A percentile compares a stretch with the other conserved stretches of the same genome.
phyloP scores from a whole-genome alignment of 257 asterid genomes.

The Galeopsis tetrahit region DNA sequence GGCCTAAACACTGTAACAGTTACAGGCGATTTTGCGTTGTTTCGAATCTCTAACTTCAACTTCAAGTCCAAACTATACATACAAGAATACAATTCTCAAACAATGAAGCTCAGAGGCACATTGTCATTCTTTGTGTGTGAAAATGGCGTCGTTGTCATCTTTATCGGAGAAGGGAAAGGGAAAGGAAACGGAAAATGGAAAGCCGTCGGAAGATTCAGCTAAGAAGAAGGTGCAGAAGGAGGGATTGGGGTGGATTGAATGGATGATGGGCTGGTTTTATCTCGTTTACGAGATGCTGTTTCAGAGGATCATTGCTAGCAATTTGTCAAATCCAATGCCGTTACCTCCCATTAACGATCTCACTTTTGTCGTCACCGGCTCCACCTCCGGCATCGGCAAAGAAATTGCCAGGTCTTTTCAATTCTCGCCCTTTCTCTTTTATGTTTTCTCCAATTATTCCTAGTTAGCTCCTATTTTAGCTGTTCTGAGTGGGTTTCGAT shows the following conservation, averaged over 20 bases:
- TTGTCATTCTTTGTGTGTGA: constrained; percentile 17
- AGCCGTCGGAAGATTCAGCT: constrained; percentile 31
- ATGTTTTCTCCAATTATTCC: constrained; percentile 1
- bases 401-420: constrained; percentile 74
- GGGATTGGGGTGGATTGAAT: constrained; percentile 84
- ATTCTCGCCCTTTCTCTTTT: background rate
- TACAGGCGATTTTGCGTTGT: background rate
- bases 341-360: constrained; percentile 78
- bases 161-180: constrained; percentile 44
- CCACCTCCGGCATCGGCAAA: constrained; percentile 95
- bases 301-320: constrained; percentile 94
- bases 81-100: background rate
- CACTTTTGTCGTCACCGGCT: constrained; percentile 90
- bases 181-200: constrained; percentile 38
- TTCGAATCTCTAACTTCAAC: background rate
- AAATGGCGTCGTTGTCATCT: constrained; percentile 45
- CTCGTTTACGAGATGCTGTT: constrained; percentile 78
- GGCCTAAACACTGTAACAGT: constrained; percentile 15
- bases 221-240: constrained; percentile 55
- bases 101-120: background rate
- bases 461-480: background rate
- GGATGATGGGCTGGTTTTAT: constrained; percentile 83
- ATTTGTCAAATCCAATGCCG: constrained; percentile 82
- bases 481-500: constrained; percentile 17
- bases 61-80: constrained; percentile 10